phyloP scores from a whole-genome alignment of 1,284 basidiomycete species.

The Cystobasidium sp. region DNA sequence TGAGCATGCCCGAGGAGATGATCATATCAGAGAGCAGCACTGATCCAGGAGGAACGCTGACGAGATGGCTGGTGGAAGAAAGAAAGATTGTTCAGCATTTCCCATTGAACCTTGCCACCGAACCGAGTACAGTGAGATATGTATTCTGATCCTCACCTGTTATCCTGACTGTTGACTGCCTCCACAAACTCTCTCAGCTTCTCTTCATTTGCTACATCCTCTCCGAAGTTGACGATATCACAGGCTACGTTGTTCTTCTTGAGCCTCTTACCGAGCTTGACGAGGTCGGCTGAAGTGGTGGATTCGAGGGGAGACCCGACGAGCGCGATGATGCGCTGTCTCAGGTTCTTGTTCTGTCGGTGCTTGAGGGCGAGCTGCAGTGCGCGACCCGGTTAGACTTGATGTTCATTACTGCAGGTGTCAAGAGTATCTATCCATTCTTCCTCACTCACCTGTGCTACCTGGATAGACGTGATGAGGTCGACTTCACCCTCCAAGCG shows the following conservation, averaged over 20 bases:
- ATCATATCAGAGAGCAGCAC: slow-evolving; percentile 83
- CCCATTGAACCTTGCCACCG: neutral
- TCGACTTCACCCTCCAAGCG: slow-evolving; percentile 79
- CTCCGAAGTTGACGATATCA: slow-evolving; percentile 79
- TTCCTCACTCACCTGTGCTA: slow-evolving; percentile 67
- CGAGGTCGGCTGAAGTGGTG: slow-evolving; percentile 46
- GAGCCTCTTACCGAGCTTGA: slow-evolving; percentile 84
- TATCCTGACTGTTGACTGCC: slow-evolving; percentile 74
- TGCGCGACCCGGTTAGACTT: too few species aligned
- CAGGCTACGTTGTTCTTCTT: slow-evolving; percentile 99
- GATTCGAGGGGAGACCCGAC: slow-evolving; percentile 79
- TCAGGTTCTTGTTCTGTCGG: slow-evolving; percentile 96
- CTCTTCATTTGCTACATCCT: slow-evolving; percentile 60
- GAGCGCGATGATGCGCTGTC: slow-evolving; percentile 92
- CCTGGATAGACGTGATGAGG: slow-evolving; percentile 84
- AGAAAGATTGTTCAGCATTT: neutral
- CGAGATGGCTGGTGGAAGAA: slow-evolving; percentile 69
- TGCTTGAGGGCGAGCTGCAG: slow-evolving; percentile 86
- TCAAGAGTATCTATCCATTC: slow-evolving; percentile 1
- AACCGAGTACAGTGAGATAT: neutral
- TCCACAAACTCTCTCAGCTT: slow-evolving; percentile 78
- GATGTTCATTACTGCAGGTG: too few species aligned
- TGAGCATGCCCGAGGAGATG: slow-evolving; percentile 79
- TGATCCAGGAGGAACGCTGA: slow-evolving; percentile 76
- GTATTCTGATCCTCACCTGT: slow-evolving; percentile 56